Evolutionary conservation across 2,329 filamentous ascomycete genomes (phyloP), one percentile per base, ranked within the genome.

Genomic region (Aspergillus ruber): DNA sequence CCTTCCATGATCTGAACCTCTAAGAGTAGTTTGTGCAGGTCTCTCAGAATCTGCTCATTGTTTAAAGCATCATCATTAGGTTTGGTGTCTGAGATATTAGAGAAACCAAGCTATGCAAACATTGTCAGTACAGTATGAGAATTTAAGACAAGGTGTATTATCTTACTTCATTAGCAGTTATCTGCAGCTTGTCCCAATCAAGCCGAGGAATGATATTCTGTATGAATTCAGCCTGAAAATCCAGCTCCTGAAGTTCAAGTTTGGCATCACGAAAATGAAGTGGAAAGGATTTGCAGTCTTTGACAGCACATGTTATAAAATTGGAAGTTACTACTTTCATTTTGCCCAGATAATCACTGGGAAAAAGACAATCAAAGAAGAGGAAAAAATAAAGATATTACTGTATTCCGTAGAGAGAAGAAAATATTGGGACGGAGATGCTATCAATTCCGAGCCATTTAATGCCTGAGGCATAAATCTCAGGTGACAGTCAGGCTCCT

Each of bases 281-380:
- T 2, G 93, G 93, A 64, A 94, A 97, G 20, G 89, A 88, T 45
- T 94, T 95, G 85, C 93, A 98, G 47, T 86, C 78, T 77, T 96
- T 97, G 66, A 94, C 86, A 52, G 93, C 91, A 77, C 93, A 98
- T 61, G 89, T 93, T 56, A 97, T 77, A 72, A 98, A 98, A 73
- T 97, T 97, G 62, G 95, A 84, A 51, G 90, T 96, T 45, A 97
- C 82, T 53, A 97, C 77, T 71, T 97, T 97, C 93, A 98, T 98
- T 5, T 46, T 53, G 36, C 13, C 17, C 18, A 20, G 13, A 4
- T 39, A 27, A 27, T 27, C 9, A 27, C 10, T 27, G 10, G 3
- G 25, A 27, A 27, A 27, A n/a, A 18, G 9, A 18, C 4, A 12
- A 7, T 20, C 10, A 8, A 18, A 21, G 15, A 39, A 39, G 10